A percentile compares a stretch with the other conserved stretches of the same genome.
phyloP scores from a whole-genome alignment of 1,139 yeast genomes.

The Geotrichum europaeum region DNA sequence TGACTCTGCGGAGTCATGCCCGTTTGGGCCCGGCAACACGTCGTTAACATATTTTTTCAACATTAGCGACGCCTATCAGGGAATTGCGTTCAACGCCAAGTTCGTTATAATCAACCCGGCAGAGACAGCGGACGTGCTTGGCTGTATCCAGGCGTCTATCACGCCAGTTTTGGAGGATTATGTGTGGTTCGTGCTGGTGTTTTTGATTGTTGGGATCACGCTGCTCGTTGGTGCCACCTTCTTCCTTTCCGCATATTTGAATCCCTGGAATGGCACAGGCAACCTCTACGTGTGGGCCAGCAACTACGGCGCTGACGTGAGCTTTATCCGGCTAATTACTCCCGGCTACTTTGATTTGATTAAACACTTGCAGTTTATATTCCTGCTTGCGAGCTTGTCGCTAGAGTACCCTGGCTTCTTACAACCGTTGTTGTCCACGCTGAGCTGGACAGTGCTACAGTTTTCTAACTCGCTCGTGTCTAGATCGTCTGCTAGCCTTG shows the following conservation, averaged over 20 bases:
- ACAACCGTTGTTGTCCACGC: constrained; percentile 46
- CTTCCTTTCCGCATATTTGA: constrained; percentile 37
- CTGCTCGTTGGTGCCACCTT: constrained; percentile 42
- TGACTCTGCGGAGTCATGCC: constrained; percentile 26
- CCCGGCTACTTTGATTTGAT: constrained; percentile 50
- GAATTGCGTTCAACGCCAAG: constrained; percentile 30
- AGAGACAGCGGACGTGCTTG: constrained; percentile 37
- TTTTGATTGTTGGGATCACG: constrained; percentile 42
- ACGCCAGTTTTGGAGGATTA: constrained; percentile 46
- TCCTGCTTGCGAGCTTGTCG: constrained; percentile 52
- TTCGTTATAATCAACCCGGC: constrained; percentile 36
- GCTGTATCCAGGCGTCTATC: constrained; percentile 45
- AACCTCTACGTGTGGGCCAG: constrained; percentile 54
- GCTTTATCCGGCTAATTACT: constrained; percentile 51
- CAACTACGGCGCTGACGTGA: constrained; percentile 56
- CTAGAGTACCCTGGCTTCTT: constrained; percentile 60
- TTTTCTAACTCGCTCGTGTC: constrained; percentile 20
- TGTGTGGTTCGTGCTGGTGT: constrained; percentile 41
- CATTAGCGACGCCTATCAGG: constrained; percentile 26
- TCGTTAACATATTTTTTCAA: constrained; percentile 25
- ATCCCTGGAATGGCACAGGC: constrained; percentile 58
- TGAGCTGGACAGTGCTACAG: constrained; percentile 38
- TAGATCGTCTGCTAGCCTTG: constrained; percentile 1
- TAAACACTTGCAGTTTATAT: constrained; percentile 52
- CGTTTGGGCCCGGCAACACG: constrained; percentile 27